Base-by-base conservation (phyloP, 2,329 filamentous ascomycete species). In the Harringtonia aguacate region DNA sequence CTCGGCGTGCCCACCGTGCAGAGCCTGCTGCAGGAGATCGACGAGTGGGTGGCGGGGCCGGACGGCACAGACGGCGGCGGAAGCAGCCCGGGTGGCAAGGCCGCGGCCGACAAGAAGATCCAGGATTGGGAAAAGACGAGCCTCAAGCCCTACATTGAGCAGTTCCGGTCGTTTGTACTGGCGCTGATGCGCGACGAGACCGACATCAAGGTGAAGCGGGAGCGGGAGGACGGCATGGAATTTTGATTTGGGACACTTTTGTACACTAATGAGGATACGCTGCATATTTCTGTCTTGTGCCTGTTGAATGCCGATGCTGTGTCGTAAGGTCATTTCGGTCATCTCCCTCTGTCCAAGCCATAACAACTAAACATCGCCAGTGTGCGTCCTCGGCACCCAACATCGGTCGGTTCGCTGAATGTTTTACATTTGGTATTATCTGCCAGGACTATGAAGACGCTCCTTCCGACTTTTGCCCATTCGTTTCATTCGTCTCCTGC, bases 61-160 rank as follows among this genome's bases (percentile, higher is more conserved):
- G 27, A 13, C n/a, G n/a, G 13, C 12, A 66, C 61, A 2, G 60
- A 64, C 24, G 67, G 67, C 1, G 57, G 50, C 7, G 52, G 55
- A 27, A 60, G 51, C 33, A n/a, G n/a, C n/a, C n/a, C n/a, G n/a
- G 39, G 21, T 2, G 13, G 14, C 15, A 4, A 22, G 10, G 47
- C 50, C 4, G 39, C 18, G 8, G 48, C 30, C 3, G 39, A 22
- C n/a, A 67, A 65, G 54, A 54, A 52, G 45, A 56, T 85, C 39
- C 76, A 82, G 52, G 92, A 98, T 58, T 97, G 90, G 81, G 90
- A 98, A 65, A 98, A 97, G 77, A 98, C 92, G 21, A 87, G 86
- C 52, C 63, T 98, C 57, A 94, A 84, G 67, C 87, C 88, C 9
- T 97, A 94, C 59, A 79, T 97, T 30, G 89, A 97, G 46, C 81